phyloP scores from a whole-genome alignment of 2,329 filamentous ascomycete species.

The Colletotrichum sp. region DNA sequence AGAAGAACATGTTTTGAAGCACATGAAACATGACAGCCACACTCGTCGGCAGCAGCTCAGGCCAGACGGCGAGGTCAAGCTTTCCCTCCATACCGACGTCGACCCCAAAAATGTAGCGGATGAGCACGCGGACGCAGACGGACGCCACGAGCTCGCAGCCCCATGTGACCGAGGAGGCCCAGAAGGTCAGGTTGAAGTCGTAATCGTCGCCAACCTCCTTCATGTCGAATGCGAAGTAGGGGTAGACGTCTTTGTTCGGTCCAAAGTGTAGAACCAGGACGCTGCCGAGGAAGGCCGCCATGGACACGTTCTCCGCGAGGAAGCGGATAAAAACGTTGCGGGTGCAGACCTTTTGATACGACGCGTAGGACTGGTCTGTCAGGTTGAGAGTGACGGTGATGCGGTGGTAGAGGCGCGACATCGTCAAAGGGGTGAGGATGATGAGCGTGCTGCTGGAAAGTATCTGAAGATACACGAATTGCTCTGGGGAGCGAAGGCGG shows the following conservation, averaged over 20 bases:
- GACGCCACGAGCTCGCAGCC: constrained; percentile 69
- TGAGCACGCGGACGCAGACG: constrained; percentile 62
- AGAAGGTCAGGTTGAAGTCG: constrained; percentile 68
- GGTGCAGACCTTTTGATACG: constrained; percentile 70
- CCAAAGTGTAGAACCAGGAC: constrained; percentile 71
- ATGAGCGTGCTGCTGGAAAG: constrained; percentile 68
- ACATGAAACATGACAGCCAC: constrained; percentile 72
- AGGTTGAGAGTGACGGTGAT: constrained; percentile 57
- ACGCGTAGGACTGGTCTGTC: constrained; percentile 63
- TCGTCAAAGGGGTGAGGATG: constrained; percentile 66
- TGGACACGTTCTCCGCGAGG: constrained; percentile 70
- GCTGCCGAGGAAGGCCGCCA: constrained; percentile 71
- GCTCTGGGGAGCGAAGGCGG: constrained; percentile 66
- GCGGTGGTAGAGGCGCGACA: constrained; percentile 64
- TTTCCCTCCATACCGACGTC: constrained; percentile 69
- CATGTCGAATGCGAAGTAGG: constrained; percentile 70
- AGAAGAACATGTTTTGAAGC: constrained; percentile 75
- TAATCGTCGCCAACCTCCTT: constrained; percentile 48
- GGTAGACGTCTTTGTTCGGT: constrained; percentile 70
- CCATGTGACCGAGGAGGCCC: constrained; percentile 69
- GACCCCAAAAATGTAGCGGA: constrained; percentile 63
- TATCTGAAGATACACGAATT: constrained; percentile 70
- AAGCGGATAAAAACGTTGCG: constrained; percentile 72
- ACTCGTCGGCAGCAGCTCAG: constrained; percentile 69
- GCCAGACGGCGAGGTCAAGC: constrained; percentile 68